A percentile compares a stretch with the other conserved stretches of the same genome.
Evolutionary conservation across 768 basidiomycete species (phyloP).

Genomic region (Macrolepiota dolichaula): DNA sequence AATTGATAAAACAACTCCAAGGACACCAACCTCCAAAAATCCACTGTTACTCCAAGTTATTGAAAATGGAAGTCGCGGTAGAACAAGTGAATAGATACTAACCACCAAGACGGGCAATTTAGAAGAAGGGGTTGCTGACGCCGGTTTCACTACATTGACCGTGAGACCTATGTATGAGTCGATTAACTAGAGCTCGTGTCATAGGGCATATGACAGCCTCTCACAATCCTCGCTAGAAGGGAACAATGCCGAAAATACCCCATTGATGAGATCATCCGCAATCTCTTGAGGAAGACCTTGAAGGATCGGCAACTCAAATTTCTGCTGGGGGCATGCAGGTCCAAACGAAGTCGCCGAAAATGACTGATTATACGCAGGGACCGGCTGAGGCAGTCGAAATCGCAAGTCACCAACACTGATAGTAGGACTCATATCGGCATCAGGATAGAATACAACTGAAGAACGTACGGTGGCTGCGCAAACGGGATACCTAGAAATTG

Average conservation of each 20-base stretch:
- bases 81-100: neutral
- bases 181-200: neutral
- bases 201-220: constrained; percentile 10
- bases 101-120: constrained; percentile 57
- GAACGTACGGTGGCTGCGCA: too few relatives aligned
- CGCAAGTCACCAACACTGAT: constrained; percentile 36
- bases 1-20: neutral
- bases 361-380: constrained; percentile 31
- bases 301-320: constrained; percentile 29
- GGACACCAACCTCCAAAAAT: constrained; percentile 40
- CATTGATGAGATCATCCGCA: constrained; percentile 29
- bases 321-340: constrained; percentile 45
- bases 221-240: constrained; percentile 47
- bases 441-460: neutral
- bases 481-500: constrained; percentile 54
- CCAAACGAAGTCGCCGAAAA: constrained; percentile 39
- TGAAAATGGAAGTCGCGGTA: neutral
- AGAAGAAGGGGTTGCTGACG: constrained; percentile 30
- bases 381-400: constrained; percentile 38
- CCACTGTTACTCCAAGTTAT: constrained; percentile 33
- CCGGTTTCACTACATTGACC: constrained; percentile 49
- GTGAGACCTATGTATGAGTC: constrained; percentile 36
- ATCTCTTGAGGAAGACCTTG: constrained; percentile 30
- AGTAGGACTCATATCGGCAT: neutral
- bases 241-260: constrained; percentile 25